Evolutionary conservation across 805 yeast species (phyloP).

Genomic region (Candida dendrica): DNA sequence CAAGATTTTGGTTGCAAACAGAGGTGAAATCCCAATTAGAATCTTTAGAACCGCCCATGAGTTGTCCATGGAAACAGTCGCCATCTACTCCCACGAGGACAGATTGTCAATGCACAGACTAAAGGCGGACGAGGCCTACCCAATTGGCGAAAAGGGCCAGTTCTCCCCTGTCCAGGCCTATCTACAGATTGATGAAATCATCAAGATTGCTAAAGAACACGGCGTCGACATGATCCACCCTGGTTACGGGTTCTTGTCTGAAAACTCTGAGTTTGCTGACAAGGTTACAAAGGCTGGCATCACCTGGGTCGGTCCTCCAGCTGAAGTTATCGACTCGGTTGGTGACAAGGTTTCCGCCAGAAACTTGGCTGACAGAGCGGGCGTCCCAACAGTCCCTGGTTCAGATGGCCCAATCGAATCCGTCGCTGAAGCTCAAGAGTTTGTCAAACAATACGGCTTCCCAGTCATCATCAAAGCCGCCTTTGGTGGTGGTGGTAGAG

Average conservation of each 20-base stretch:
- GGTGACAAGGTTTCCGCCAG: conserved; percentile 98
- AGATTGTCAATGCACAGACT: conserved; percentile 89
- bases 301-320: conserved; percentile 93
- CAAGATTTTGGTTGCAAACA: conserved; percentile 72
- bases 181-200: conserved; percentile 90
- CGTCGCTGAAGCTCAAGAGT: conserved; percentile 68
- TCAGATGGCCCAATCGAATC: conserved; percentile 92
- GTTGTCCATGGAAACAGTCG: conserved; percentile 93
- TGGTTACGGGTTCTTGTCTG: conserved; percentile 86
- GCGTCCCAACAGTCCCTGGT: conserved; percentile 95
- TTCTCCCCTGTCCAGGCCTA: conserved; percentile 95
- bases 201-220: conserved; percentile 73
- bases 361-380: conserved; percentile 68
- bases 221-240: conserved; percentile 85
- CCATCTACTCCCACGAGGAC: conserved; percentile 94
- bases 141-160: conserved; percentile 83
- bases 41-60: conserved; percentile 98
- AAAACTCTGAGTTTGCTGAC: conserved; percentile 87
- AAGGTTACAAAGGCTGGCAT: conserved; percentile 88
- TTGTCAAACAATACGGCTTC: conserved; percentile 79
- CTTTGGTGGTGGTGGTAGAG: conserved; percentile 99
- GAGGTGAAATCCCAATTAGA: conserved; percentile 82
- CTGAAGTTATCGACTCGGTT: conserved; percentile 81
- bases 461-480: conserved; percentile 99
- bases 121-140: conserved; percentile 91